Evolutionary conservation across 495 filamentous ascomycete genomes (phyloP).

Genomic region (Aspergillus asperescens): DNA sequence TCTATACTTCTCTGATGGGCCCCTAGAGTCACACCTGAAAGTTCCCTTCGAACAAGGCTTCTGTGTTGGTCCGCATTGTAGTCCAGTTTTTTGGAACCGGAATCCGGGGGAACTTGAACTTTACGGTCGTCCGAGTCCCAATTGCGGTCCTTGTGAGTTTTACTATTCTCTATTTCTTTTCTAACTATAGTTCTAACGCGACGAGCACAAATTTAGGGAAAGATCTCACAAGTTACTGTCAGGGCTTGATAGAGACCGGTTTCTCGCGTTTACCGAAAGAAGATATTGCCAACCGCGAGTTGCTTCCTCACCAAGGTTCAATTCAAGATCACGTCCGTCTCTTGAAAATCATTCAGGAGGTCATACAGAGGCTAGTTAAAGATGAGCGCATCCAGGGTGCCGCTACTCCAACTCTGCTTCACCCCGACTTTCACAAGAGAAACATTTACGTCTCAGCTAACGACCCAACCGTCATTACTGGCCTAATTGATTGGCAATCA

Average conservation of each 20-base stretch:
- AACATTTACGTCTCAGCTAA: constrained; percentile 41
- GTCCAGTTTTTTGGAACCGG: constrained; percentile 36
- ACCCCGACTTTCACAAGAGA: constrained; percentile 38
- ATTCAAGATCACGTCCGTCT: constrained; percentile 31
- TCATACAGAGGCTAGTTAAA: constrained; percentile 27
- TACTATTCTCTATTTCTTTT: background rate
- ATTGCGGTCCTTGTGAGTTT: constrained; percentile 37
- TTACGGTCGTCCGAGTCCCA: constrained; percentile 28
- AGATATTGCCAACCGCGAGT: background rate
- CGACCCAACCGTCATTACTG: constrained; percentile 36
- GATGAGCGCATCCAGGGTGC: constrained; percentile 30
- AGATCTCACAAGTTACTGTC: constrained; percentile 25
- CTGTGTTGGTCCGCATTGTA: constrained; percentile 40
- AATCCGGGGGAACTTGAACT: constrained; percentile 27
- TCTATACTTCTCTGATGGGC: constrained; percentile 28
- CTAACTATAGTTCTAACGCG: constrained; percentile 3
- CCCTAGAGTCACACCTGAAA: constrained; percentile 23
- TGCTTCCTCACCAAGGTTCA: constrained; percentile 30
- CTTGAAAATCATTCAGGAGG: constrained; percentile 24
- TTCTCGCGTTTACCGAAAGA: constrained; percentile 27
- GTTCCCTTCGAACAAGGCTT: constrained; percentile 30
- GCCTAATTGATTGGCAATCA: constrained; percentile 41
- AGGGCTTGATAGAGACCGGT: constrained; percentile 31
- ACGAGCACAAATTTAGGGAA: constrained; percentile 21
- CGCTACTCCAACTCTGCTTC: constrained; percentile 30